Evolutionary conservation across 495 filamentous ascomycete genomes (phyloP), one percentile per base, ranked within the genome.

Genomic region (Aspergillus wentii): DNA sequence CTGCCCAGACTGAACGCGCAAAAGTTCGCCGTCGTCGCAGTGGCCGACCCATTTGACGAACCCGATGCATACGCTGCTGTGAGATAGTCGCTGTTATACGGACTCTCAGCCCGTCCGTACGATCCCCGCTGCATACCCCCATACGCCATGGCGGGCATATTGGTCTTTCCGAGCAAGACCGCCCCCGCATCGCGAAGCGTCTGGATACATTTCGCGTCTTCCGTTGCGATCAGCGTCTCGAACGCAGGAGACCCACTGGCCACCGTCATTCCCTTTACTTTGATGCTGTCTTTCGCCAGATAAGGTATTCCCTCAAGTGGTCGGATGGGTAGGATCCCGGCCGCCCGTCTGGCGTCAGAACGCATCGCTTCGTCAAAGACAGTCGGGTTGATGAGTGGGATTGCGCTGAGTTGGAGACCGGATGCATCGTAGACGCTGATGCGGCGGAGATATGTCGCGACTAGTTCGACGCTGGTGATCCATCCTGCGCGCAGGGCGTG

Each of bases 281-380:
- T 70, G 41, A 85, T 85, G 52, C 79, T 86, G 59, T 86, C 80
- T 61, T 86, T 86, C 41, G 85, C 72, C 0, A 83, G 55, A 48
- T 81, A 79, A 3, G 83, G 83, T 38, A 88, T 80, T n/a, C 83
- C 82, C 50, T 88, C 82, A 5, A 86, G 61, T 9, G 71, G 69
- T 15, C 78, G 64, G 4, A 37, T 35, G 6, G 55, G 47, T 20
- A n/a, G n/a, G n/a, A 48, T 31, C 19, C 60, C 60, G 0, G 53
- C 40, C 17, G 47, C 44, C 8, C 60, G 48, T 8, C 57, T 42
- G 2, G 52, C 55, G 48, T 64, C 60, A 5, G 60, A 64, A 8
- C 51, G 49, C 10, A 52, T 37, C 8, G 60, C 57, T 32, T 61
- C 60, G 4, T 64, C 51, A 17, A 64, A 45, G 13, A 39, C 56